Evolutionary conservation across 148 eudicot genomes (phyloP), one percentile per base, ranked within the genome.

Genomic region (Salicornia ramosissima): DNA sequence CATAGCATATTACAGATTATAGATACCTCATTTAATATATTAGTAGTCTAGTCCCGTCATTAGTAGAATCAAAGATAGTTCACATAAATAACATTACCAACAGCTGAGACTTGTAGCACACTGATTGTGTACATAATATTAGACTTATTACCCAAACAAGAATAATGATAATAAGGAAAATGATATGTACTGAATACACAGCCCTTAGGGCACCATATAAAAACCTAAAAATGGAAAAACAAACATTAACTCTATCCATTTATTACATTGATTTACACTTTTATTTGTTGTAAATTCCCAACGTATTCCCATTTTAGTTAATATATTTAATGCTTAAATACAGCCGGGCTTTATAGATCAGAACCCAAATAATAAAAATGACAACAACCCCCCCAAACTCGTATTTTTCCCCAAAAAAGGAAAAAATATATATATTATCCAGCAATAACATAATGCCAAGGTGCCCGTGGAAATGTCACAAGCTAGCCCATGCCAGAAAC

Each of bases 81-180:
- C 39, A 31, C 36, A 58, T 34, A n/a, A 19, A 53, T 21, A 53
- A 18, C 51, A 45, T 40, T 26, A 55, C 36, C 4, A 68, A 46
- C 52, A 16, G 65, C n/a, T 70, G 53, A 43, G 42, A n/a, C 47
- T 53, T n/a, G 16, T 36, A 53, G 60, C 42, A 52, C 49, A 24
- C 10, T 60, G 64, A 9, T 59, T 24, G 33, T 59, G 64, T 15
- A 56, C 19, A 28, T 15, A 29, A n/a, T 15, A 29, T 46, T 46
- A 4, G 16, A 46, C 14, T n/a, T n/a, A n/a, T n/a, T n/a, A n/a
- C n/a, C n/a, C n/a, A n/a, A n/a, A n/a, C n/a, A n/a, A n/a, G n/a
- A n/a, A n/a, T n/a, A n/a, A n/a, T n/a, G n/a, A 53, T 8, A 22
- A 53, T 53, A 24, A 22, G 12, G 10, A 51, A 51, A n/a, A 51